Evolutionary conservation across 73 alveolate genomes (phyloP), one percentile per base, ranked within the genome.

Genomic region (Urostyla sp.): DNA sequence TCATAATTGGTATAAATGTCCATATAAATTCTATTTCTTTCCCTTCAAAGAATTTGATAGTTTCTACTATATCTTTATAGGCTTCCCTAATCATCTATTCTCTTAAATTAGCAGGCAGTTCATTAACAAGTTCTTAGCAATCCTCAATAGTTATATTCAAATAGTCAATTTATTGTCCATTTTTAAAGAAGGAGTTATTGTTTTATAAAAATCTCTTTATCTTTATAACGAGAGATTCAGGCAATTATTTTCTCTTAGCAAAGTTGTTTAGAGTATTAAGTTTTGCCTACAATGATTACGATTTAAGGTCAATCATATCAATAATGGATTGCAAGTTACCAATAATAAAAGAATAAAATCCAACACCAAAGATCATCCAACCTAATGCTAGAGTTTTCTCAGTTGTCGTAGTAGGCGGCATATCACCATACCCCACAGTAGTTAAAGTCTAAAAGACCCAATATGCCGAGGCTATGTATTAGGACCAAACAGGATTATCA

Each of bases 101-200:
- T 53, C 96, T 80, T 31, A 92, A 58, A 18, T 88, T 54, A 23
- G 85, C 75, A 10, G 98, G 98, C 28, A 92, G 85, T 45, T 90
- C 94, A 49, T 44, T 51, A 26, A 92, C 60, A 20, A 92, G 75
- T n/a, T 75, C 37, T 54, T 81, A 67, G 40, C 80, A 58, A n/a
- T 78, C 82, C 31, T n/a, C 63, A 6, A 49, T 28, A 8, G 89
- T 44, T 23, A n/a, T 59, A 21, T 26, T 59, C n/a, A n/a, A n/a
- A 24, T n/a, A n/a, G n/a, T n/a, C n/a, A n/a, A n/a, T n/a, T n/a
- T n/a, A n/a, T n/a, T n/a, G n/a, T n/a, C 5, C n/a, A n/a, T n/a
- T n/a, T n/a, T n/a, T n/a, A n/a, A n/a, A n/a, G 8, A 16, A 32
- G 69, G 45, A 53, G 50, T 16, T 75, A 52, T 92, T 88, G 38